phyloP scores from a whole-genome alignment of 1,139 yeast species.

The Saccharomyces pastorianus region DNA sequence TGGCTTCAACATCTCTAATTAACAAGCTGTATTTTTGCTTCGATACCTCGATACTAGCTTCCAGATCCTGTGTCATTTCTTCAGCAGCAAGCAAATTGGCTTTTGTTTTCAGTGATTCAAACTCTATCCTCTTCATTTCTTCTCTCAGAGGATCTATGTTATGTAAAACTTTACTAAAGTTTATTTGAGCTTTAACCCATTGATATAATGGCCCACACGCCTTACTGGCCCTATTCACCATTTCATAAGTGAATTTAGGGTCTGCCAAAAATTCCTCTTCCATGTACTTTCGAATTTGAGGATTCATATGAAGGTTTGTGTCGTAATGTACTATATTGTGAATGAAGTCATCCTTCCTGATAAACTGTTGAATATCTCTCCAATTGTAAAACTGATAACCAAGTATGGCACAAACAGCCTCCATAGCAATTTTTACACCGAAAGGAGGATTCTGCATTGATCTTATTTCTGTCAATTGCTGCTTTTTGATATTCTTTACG shows the following conservation, averaged over 20 bases:
- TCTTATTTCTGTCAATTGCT: constrained; percentile 80
- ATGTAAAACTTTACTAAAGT: constrained; percentile 60
- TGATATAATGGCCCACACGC: constrained; percentile 90
- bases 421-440: constrained; percentile 77
- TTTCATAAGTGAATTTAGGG: constrained; percentile 59
- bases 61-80: constrained; percentile 73
- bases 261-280: constrained; percentile 51
- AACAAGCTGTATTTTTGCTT: constrained; percentile 62
- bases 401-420: constrained; percentile 74
- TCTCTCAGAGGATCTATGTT: constrained; percentile 65
- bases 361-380: constrained; percentile 75
- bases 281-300: constrained; percentile 48
- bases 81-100: constrained; percentile 69
- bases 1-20: constrained; percentile 70
- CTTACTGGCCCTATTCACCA: constrained; percentile 82
- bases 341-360: constrained; percentile 82
- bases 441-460: constrained; percentile 90
- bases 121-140: constrained; percentile 57
- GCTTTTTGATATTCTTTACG: constrained; percentile 85
- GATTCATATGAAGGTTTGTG: constrained; percentile 50
- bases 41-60: constrained; percentile 57
- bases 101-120: constrained; percentile 51
- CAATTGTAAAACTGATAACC: constrained; percentile 66
- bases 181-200: constrained; percentile 86
- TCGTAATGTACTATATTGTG: constrained; percentile 71